phyloP scores from a whole-genome alignment of 345 rosid species.

The Draba incana region DNA sequence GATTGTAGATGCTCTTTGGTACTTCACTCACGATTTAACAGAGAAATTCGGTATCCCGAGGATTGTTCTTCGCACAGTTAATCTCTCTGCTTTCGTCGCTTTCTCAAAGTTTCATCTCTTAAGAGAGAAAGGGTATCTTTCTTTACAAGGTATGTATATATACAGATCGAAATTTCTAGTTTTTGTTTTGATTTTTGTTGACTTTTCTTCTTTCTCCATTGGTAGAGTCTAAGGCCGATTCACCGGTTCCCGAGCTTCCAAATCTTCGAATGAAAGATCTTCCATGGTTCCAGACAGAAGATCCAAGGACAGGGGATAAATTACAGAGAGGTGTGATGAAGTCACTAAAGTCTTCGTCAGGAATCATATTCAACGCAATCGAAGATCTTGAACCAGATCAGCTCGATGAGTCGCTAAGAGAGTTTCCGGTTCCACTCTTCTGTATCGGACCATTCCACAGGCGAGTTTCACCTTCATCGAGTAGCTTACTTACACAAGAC shows the following conservation, averaged over 20 bases:
- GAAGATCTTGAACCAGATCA: slow-evolving; percentile 53
- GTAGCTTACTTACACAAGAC: slow-evolving; percentile 53
- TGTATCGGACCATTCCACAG: slow-evolving; percentile 56
- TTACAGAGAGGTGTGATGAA: slow-evolving; percentile 27
- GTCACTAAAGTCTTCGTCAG: slow-evolving; percentile 49
- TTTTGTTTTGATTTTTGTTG: slow-evolving; percentile 11
- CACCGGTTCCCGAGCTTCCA: slow-evolving; percentile 45
- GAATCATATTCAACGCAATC: slow-evolving; percentile 55
- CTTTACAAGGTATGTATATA: slow-evolving; percentile 41
- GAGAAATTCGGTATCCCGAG: slow-evolving; percentile 49
- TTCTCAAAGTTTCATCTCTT: slow-evolving; percentile 29
- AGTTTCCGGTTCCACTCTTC: slow-evolving; percentile 48
- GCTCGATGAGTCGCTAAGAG: slow-evolving; percentile 29
- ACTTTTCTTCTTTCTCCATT: slow-evolving; percentile 19
- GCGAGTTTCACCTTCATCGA: slow-evolving; percentile 44
- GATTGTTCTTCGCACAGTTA: slow-evolving; percentile 54
- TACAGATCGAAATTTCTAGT: not conserved
- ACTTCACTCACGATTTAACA: slow-evolving; percentile 51
- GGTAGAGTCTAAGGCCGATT: slow-evolving; percentile 46
- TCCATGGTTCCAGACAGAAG: slow-evolving; percentile 32
- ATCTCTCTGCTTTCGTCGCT: slow-evolving; percentile 42
- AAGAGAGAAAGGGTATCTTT: slow-evolving; percentile 42
- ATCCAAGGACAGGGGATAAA: slow-evolving; percentile 27
- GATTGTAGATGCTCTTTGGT: slow-evolving; percentile 55
- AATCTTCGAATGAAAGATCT: slow-evolving; percentile 55